Percentiles rank a stretch among this genome's conserved stretches.
These are phyloP conservation scores for Saccharomyces paradoxus DNA, from an alignment of 805 yeast genomes.

Conservation along the genomic window DNA sequence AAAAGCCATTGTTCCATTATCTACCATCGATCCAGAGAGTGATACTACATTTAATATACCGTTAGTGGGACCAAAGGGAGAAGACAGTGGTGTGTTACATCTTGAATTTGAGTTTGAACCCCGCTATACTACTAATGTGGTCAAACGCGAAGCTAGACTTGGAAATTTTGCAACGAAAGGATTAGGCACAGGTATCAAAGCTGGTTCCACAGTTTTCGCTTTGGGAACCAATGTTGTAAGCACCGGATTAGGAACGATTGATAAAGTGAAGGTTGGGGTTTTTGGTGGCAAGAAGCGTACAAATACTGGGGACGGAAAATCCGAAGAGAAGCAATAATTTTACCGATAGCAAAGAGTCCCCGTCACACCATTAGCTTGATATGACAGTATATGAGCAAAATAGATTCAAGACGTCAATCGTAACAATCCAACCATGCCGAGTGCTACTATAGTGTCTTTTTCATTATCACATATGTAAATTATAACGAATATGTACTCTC, in stretches of 20 bases:
- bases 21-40: conserved; percentile 50
- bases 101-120: conserved; percentile 60
- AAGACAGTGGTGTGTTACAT: conserved; percentile 48
- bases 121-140: conserved; percentile 46
- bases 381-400: background rate
- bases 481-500: background rate
- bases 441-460: background rate
- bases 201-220: conserved; percentile 23
- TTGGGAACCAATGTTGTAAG: conserved; percentile 24
- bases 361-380: background rate
- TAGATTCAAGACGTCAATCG: background rate
- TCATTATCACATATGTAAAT: background rate
- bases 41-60: conserved; percentile 44
- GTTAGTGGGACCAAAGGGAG: conserved; percentile 30
- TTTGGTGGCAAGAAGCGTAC: conserved; percentile 4
- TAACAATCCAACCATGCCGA: background rate
- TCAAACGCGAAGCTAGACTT: conserved; percentile 32
- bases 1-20: conserved; percentile 44
- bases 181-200: conserved; percentile 37
- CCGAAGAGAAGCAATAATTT: background rate
- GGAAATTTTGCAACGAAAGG: conserved; percentile 47
- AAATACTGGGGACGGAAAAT: background rate
- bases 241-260: conserved; percentile 38
- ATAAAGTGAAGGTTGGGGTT: conserved; percentile 7
- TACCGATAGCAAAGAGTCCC: background rate